Evolutionary conservation across 2,329 filamentous ascomycete genomes (phyloP).

Genomic region (Colletotrichum horii): DNA sequence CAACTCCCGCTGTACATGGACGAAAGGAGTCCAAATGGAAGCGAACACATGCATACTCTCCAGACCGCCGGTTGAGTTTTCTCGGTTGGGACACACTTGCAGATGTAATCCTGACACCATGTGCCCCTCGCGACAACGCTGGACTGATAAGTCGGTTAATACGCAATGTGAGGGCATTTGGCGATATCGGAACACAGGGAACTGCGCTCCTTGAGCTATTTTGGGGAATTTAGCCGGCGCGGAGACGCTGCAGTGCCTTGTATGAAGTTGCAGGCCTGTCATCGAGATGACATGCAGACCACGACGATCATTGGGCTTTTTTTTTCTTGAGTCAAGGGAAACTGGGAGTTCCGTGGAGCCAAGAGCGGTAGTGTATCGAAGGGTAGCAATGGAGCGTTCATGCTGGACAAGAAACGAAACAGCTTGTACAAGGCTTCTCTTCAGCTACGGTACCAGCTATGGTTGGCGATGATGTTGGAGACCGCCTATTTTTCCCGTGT

Average conservation of each 20-base stretch:
- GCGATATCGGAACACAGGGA: background rate
- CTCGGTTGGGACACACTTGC: background rate
- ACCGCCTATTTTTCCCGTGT: no score
- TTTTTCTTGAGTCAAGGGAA: conserved; percentile 3
- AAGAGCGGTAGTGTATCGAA: background rate
- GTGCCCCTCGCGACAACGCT: background rate
- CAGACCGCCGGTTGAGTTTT: conserved; percentile 2
- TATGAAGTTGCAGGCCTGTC: background rate
- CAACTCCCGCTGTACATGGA: conserved; percentile 10
- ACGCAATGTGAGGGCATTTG: background rate
- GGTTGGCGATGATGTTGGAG: background rate
- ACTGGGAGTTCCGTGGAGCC: background rate
- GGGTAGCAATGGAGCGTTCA: background rate
- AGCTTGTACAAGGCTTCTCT: background rate
- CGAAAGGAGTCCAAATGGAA: conserved; percentile 7
- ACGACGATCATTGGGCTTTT: background rate
- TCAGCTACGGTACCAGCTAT: background rate
- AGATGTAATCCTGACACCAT: background rate
- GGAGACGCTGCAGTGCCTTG: background rate
- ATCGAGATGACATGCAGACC: background rate
- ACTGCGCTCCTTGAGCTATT: background rate
- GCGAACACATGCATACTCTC: background rate
- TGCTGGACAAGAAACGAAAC: background rate
- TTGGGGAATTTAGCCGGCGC: conserved; percentile 6
- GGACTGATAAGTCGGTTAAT: background rate